Percentiles rank a stretch among this genome's conserved stretches.
Evolutionary conservation across 2,329 filamentous ascomycete species (phyloP).

Genomic region (Alternaria sp.): DNA sequence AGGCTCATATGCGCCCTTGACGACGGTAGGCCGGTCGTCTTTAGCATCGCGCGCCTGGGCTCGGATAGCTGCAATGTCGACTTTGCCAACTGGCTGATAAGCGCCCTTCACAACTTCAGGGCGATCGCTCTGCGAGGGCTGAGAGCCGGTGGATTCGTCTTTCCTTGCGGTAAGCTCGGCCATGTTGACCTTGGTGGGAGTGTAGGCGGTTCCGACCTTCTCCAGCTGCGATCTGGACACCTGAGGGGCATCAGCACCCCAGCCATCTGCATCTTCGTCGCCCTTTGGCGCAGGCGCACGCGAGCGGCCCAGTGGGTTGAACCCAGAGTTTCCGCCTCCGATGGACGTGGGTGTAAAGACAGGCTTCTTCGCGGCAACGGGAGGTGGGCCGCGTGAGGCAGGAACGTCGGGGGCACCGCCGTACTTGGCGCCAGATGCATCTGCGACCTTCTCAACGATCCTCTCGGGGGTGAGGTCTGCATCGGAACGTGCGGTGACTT

Average conservation of each 20-base stretch:
- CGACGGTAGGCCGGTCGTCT: constrained; percentile 82
- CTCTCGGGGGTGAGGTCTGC: constrained; percentile 85
- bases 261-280: constrained; percentile 83
- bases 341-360: constrained; percentile 83
- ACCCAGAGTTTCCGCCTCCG: constrained; percentile 62
- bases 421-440: constrained; percentile 96
- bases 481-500: constrained; percentile 94
- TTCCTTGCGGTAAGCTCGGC: constrained; percentile 81
- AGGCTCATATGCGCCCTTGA: constrained; percentile 94
- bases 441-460: constrained; percentile 92
- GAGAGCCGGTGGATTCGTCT: constrained; percentile 70
- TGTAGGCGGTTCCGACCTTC: constrained; percentile 91
- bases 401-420: constrained; percentile 70
- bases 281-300: constrained; percentile 63
- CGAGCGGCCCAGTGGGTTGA: constrained; percentile 76
- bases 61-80: constrained; percentile 94
- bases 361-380: constrained; percentile 85
- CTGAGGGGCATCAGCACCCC: constrained; percentile 93
- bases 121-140: constrained; percentile 57
- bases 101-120: constrained; percentile 80
- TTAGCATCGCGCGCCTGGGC: constrained; percentile 70
- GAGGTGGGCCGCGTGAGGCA: constrained; percentile 66
- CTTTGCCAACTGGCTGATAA: constrained; percentile 94
- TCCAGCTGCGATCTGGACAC: constrained; percentile 87
- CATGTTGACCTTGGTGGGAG: constrained; percentile 95